phyloP scores from a whole-genome alignment of 2,329 filamentous ascomycete genomes.

The Colletotrichum falcatum region DNA sequence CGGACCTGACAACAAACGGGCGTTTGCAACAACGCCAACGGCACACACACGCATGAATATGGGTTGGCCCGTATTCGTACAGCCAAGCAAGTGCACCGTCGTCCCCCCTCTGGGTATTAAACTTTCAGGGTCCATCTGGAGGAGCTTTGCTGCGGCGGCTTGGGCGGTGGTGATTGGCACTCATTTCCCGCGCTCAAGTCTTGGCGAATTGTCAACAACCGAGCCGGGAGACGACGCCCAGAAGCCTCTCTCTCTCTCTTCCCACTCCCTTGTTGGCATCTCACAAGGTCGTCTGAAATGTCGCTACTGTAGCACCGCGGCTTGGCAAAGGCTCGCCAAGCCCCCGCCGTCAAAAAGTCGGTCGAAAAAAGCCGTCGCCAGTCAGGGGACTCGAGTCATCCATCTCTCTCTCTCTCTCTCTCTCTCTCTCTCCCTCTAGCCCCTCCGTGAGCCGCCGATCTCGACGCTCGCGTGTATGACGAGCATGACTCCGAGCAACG shows the following conservation, averaged over 20 bases:
- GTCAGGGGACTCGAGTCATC: background rate
- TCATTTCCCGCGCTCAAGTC: constrained; percentile 1
- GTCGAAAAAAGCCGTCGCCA: background rate
- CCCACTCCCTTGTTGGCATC: background rate
- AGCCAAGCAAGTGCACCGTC: too few species aligned
- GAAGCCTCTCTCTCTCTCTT: background rate
- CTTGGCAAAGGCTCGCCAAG: constrained; percentile 1
- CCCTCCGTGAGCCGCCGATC: background rate
- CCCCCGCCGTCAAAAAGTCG: background rate
- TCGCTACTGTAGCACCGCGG: background rate
- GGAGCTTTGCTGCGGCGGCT: background rate
- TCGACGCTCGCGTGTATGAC: background rate
- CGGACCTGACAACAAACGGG: background rate
- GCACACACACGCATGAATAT: background rate
- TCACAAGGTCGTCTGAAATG: background rate
- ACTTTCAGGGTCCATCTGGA: constrained; percentile 7
- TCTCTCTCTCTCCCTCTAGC: too few species aligned
- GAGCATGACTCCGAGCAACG: background rate
- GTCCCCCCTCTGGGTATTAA: background rate
- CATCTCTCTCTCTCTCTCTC: too few species aligned
- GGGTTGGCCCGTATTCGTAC: background rate
- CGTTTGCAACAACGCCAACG: background rate
- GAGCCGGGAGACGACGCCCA: background rate
- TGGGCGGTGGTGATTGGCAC: background rate
- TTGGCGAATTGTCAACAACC: background rate